Conservation (phyloP, 805 yeast genomes). For the Metschnikowia kunwiensis region DNA sequence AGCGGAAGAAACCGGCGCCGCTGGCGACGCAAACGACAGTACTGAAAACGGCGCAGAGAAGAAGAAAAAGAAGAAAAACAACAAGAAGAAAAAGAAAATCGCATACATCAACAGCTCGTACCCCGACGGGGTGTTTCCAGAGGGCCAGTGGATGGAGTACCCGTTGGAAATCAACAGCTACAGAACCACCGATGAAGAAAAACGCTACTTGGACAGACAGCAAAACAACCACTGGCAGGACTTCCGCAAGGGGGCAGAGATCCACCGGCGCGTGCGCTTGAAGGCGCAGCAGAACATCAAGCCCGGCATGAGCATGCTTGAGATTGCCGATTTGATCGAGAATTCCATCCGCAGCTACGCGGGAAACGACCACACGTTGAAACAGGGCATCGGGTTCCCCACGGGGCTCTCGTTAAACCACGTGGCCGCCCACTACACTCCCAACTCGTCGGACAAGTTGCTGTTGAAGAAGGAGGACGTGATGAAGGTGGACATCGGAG, state of each 20-base stretch:
- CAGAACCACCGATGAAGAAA: slow-evolving; percentile 84
- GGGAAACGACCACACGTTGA: slow-evolving; percentile 58
- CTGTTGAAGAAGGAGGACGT: slow-evolving; percentile 84
- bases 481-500: slow-evolving; percentile 95
- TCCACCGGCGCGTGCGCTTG: slow-evolving; percentile 86
- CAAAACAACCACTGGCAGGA: slow-evolving; percentile 72
- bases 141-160: slow-evolving; percentile 84
- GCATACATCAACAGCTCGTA: slow-evolving; percentile 64
- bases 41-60: slow-evolving; percentile 15
- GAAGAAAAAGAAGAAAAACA: slow-evolving; percentile 46
- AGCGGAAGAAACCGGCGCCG: not conserved
- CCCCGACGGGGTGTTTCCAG: slow-evolving; percentile 75
- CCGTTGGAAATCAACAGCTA: slow-evolving; percentile 59
- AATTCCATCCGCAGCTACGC: slow-evolving; percentile 74
- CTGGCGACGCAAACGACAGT: slow-evolving; percentile 5
- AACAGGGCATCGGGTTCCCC: slow-evolving; percentile 95
- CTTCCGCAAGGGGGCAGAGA: slow-evolving; percentile 92
- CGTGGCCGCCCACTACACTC: slow-evolving; percentile 97
- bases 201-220: slow-evolving; percentile 70
- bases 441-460: slow-evolving; percentile 89
- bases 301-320: slow-evolving; percentile 92
- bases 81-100: slow-evolving; percentile 47
- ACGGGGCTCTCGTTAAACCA: slow-evolving; percentile 94
- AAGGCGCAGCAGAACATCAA: slow-evolving; percentile 69
- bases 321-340: slow-evolving; percentile 87